Percentiles rank a stretch among this genome's conserved stretches.
Evolutionary conservation across 2,329 filamentous ascomycete species (phyloP).

Genomic region (Colletotrichum melonis): DNA sequence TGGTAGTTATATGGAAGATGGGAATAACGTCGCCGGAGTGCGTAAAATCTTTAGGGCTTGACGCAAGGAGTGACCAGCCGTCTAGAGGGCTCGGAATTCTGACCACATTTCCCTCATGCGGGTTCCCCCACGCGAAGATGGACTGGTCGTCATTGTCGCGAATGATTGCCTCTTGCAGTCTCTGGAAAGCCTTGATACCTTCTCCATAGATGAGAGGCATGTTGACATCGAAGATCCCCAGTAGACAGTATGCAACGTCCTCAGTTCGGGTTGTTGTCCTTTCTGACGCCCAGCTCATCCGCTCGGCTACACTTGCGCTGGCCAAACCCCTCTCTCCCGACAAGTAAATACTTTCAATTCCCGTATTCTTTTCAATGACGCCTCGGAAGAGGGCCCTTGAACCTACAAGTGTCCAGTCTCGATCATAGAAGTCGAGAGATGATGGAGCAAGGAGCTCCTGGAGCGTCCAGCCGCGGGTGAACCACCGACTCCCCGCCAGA

Average conservation of each 20-base stretch:
- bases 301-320: slow-evolving; percentile 37
- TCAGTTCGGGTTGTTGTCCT: slow-evolving; percentile 38
- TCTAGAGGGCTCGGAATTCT: background rate
- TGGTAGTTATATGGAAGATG: background rate
- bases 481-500: background rate
- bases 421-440: background rate
- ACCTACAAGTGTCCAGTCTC: background rate
- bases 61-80: background rate
- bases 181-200: slow-evolving; percentile 38
- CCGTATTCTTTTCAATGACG: background rate
- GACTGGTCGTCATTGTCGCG: background rate
- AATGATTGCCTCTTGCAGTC: slow-evolving; percentile 29
- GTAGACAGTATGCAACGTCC: slow-evolving; percentile 42
- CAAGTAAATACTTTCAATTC: background rate
- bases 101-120: background rate
- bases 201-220: slow-evolving; percentile 44
- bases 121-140: background rate
- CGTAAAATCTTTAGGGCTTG: background rate
- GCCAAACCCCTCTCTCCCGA: slow-evolving; percentile 9
- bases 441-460: slow-evolving; percentile 6
- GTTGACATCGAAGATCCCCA: slow-evolving; percentile 43
- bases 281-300: slow-evolving; percentile 43
- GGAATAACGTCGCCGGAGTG: background rate
- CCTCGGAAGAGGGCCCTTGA: background rate
- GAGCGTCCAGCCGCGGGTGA: slow-evolving; percentile 17